Evolutionary conservation across 1,139 yeast genomes (phyloP).

Genomic region (Spencermartinsiella ligniputridi): DNA sequence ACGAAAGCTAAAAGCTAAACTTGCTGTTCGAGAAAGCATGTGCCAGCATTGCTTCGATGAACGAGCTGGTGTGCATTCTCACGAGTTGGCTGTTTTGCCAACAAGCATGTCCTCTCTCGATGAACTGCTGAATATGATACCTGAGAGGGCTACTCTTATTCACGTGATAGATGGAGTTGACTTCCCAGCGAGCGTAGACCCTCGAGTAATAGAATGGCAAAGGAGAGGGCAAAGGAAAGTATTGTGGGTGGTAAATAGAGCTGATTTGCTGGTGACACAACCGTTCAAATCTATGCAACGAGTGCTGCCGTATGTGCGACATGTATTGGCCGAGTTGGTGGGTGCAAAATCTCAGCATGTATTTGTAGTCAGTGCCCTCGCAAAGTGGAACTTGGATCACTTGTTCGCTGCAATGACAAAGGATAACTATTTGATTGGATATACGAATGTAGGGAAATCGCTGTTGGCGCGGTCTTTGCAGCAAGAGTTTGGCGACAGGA

Average conservation of each 20-base stretch:
- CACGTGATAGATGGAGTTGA: constrained; percentile 64
- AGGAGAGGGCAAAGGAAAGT: constrained; percentile 35
- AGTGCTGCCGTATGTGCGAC: constrained; percentile 43
- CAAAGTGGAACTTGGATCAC: constrained; percentile 48
- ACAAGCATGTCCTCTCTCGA: constrained; percentile 9
- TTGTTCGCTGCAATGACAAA: constrained; percentile 38
- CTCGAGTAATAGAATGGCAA: constrained; percentile 38
- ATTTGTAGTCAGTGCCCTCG: constrained; percentile 46
- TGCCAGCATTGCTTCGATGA: neutral
- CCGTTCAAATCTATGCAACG: constrained; percentile 37
- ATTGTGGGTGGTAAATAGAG: constrained; percentile 53
- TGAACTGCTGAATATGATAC: constrained; percentile 39
- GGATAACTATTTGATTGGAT: constrained; percentile 60
- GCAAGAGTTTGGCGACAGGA: constrained; percentile 9
- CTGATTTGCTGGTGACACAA: constrained; percentile 48
- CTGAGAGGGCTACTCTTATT: constrained; percentile 47
- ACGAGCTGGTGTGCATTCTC: constrained; percentile 3
- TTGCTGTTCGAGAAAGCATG: neutral
- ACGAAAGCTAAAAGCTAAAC: neutral
- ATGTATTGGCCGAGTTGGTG: constrained; percentile 40
- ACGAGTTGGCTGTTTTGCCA: constrained; percentile 4
- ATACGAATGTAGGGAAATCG: constrained; percentile 75
- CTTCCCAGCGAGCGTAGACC: constrained; percentile 59
- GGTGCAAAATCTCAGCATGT: constrained; percentile 45
- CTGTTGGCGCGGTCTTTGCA: constrained; percentile 36